Conservation (phyloP, 345 rosid species). For the Barbarea vulgaris region DNA sequence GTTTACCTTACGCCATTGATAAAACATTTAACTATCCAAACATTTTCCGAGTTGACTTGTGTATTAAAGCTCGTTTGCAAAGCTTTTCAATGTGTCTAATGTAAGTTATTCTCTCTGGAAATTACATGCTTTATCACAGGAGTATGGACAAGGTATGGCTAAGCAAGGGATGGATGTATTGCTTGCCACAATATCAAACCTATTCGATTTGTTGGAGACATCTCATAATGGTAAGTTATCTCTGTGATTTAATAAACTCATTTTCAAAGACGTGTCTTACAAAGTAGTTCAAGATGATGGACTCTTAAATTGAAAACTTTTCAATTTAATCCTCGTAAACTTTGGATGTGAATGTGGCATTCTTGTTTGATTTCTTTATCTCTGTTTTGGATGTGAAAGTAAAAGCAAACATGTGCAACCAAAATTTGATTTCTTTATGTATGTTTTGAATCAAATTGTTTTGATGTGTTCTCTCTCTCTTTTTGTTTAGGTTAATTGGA, state of each 20-base stretch:
- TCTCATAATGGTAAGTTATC: conserved; percentile 63
- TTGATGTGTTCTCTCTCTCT: too few species aligned
- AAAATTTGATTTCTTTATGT: too few species aligned
- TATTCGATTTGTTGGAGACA: conserved; percentile 61
- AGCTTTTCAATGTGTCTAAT: background rate
- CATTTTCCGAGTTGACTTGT: background rate
- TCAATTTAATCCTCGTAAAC: background rate
- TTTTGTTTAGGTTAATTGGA: too few species aligned
- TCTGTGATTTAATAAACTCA: background rate
- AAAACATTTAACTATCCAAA: too few species aligned
- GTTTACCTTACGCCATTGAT: too few species aligned
- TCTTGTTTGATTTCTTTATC: too few species aligned
- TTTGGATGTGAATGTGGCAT: too few species aligned
- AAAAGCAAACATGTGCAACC: too few species aligned
- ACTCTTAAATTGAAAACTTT: background rate
- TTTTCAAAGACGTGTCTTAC: conserved; percentile 9
- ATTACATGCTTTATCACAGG: conserved; percentile 66
- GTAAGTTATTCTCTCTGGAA: conserved; percentile 2
- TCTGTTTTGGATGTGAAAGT: too few species aligned
- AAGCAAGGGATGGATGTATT: conserved; percentile 66
- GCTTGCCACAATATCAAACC: conserved; percentile 61
- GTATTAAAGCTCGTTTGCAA: background rate
- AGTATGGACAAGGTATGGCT: conserved; percentile 56
- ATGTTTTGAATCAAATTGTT: too few species aligned
- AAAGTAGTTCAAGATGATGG: conserved; percentile 21